Evolutionary conservation across 306 rosid genomes (phyloP), one percentile per base, ranked within the genome.

Genomic region (Carpinus viminea): DNA sequence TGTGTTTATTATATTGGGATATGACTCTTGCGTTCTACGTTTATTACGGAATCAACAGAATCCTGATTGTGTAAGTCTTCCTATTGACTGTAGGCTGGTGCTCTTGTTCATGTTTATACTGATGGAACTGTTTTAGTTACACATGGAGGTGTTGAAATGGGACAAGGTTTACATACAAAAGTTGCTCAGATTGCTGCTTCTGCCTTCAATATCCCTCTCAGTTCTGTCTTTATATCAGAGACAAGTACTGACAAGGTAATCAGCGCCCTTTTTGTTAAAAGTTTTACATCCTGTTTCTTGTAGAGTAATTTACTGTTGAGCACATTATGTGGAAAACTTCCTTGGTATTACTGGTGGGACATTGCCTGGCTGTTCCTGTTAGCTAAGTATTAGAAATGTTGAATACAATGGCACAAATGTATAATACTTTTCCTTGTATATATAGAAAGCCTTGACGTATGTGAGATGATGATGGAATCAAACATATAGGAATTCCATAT

Each of bases 61-160:
- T 24, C 53, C 72, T 75, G 71, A 75, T 62, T 15, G 3, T 21
- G 43, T 70, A 12, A 75, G 46, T 81, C 55, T 83, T 70, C 70
- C 73, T 53, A 61, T 81, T 75, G 80, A 83, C 76, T 82, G 76
- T 81, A 95, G 97, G 98, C 98, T 79, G 98, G 98, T 80, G 98
- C 98, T 78, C 90, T 95, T 88, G 97, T 95, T 81, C 89, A 91
- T 86, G 97, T 95, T 79, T 95, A 92, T 83, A 95, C 98, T 2
- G 98, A 95, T 85, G 98, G 98, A 83, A 92, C 97, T 31, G 98
- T 95, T 90, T 85, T 95, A 84, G 96, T 95, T 78, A 72, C 96
- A 60, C 98, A 91, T 83, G 98, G 98, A 72, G 98, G 98, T 80
- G 98, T 95, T 69, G 98, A 95, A 81, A 95, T 92, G 98, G 98